Percentiles rank a stretch among this genome's conserved stretches.
Evolutionary conservation across 768 basidiomycete genomes (phyloP).

Genomic region (Coprinopsis strossmayeri): DNA sequence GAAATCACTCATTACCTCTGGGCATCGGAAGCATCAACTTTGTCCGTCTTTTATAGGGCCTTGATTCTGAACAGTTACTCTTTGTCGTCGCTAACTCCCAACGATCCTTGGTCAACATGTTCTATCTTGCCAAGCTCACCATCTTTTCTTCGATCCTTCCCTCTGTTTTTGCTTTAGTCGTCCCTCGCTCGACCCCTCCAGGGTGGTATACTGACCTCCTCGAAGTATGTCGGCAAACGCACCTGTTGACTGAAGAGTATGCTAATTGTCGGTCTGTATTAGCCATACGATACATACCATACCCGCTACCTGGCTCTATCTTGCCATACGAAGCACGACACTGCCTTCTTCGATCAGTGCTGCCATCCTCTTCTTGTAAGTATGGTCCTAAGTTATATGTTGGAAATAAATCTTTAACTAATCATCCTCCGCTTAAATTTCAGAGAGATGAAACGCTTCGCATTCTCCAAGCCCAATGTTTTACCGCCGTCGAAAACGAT

Average conservation of each 20-base stretch:
- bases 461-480: too few species aligned
- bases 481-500: background rate
- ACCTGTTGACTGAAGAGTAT: too few species aligned
- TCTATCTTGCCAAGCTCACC: constrained; percentile 32
- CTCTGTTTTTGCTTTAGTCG: constrained; percentile 32
- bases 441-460: too few species aligned
- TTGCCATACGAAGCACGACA: constrained; percentile 41
- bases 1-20: constrained; percentile 1
- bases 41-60: constrained; percentile 16
- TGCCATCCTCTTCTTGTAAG: constrained; percentile 65
- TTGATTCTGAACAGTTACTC: constrained; percentile 11
- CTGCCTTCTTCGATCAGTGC: constrained; percentile 58
- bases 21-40: constrained; percentile 2
- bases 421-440: too few species aligned
- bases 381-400: constrained; percentile 1
- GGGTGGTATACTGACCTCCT: constrained; percentile 41
- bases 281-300: constrained; percentile 55
- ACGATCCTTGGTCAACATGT: constrained; percentile 26
- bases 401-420: too few species aligned
- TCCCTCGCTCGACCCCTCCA: constrained; percentile 35
- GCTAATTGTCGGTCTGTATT: constrained; percentile 2
- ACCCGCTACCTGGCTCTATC: constrained; percentile 52
- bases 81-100: constrained; percentile 23
- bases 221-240: constrained; percentile 36
- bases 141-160: constrained; percentile 36